Evolutionary conservation across 2,329 filamentous ascomycete species (phyloP).

Genomic region (Penicillium expansum): DNA sequence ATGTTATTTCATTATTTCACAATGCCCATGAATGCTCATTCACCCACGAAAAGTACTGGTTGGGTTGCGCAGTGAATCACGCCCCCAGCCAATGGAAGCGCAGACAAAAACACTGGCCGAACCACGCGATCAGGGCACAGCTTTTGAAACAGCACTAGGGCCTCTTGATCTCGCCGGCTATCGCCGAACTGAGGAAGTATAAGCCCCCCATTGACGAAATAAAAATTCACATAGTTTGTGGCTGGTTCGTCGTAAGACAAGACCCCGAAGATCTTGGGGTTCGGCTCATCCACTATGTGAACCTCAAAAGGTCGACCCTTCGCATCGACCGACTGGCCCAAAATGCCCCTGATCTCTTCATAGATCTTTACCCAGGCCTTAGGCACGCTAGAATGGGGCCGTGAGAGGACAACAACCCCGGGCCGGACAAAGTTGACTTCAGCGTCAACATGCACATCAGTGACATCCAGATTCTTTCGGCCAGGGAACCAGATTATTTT

Average conservation of each 20-base stretch:
- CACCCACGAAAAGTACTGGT: conserved; percentile 2
- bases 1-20: background rate
- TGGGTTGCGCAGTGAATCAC: conserved; percentile 33
- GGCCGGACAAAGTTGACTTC: conserved; percentile 19
- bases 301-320: conserved; percentile 24
- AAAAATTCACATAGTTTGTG: conserved; percentile 31
- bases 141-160: conserved; percentile 19
- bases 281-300: conserved; percentile 25
- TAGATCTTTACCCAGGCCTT: conserved; percentile 18
- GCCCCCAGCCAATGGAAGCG: conserved; percentile 27
- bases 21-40: background rate
- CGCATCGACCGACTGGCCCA: conserved; percentile 18
- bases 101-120: conserved; percentile 20
- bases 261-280: conserved; percentile 6
- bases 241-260: conserved; percentile 18
- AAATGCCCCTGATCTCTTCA: conserved; percentile 19
- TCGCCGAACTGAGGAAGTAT: conserved; percentile 31
- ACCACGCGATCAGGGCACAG: conserved; percentile 25
- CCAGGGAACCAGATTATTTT: conserved; percentile 33
- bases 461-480: conserved; percentile 26
- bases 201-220: conserved; percentile 31
- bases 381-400: conserved; percentile 18
- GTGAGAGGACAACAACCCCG: conserved; percentile 26
- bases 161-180: conserved; percentile 16
- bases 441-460: conserved; percentile 29